These are phyloP conservation scores for Nepenthes gracilis DNA, from an alignment of 148 eudicot species.

Conservation along the genomic window DNA sequence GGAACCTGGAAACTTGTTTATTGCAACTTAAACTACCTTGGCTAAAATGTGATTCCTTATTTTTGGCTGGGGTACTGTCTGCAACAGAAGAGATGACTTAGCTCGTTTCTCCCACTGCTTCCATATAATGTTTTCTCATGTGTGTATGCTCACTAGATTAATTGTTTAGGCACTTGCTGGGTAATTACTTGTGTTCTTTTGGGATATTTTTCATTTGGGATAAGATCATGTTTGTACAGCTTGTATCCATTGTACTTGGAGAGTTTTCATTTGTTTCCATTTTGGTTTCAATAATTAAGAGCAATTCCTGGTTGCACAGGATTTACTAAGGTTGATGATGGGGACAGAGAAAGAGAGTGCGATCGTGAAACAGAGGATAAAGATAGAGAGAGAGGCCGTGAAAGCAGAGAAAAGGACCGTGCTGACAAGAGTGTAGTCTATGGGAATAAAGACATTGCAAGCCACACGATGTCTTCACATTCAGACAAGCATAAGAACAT, in stretches of 20 bases:
- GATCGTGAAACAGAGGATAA: conserved; percentile 23
- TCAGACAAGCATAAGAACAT: conserved; percentile 38
- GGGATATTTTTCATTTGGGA: no score
- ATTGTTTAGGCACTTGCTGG: no score
- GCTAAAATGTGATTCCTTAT: neutral
- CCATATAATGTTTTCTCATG: no score
- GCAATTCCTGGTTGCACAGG: neutral
- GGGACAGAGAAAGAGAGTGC: conserved; percentile 22
- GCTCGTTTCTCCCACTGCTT: no score
- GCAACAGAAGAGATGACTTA: neutral
- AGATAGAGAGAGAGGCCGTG: conserved; percentile 40
- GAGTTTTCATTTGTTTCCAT: no score
- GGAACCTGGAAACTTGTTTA: conserved; percentile 1
- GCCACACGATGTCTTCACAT: conserved; percentile 31
- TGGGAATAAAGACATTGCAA: conserved; percentile 39
- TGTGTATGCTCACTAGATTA: no score
- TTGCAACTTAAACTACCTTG: neutral
- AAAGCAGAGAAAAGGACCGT: conserved; percentile 49
- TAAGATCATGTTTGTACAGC: no score
- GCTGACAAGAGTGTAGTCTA: conserved; percentile 31
- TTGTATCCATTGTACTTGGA: no score
- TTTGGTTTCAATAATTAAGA: no score
- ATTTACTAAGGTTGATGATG: conserved; percentile 23
- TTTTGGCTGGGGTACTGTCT: neutral
- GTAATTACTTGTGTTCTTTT: no score